Conservation (phyloP, 2,329 filamentous ascomycete genomes). For the Calonectria multiphialidica region DNA sequence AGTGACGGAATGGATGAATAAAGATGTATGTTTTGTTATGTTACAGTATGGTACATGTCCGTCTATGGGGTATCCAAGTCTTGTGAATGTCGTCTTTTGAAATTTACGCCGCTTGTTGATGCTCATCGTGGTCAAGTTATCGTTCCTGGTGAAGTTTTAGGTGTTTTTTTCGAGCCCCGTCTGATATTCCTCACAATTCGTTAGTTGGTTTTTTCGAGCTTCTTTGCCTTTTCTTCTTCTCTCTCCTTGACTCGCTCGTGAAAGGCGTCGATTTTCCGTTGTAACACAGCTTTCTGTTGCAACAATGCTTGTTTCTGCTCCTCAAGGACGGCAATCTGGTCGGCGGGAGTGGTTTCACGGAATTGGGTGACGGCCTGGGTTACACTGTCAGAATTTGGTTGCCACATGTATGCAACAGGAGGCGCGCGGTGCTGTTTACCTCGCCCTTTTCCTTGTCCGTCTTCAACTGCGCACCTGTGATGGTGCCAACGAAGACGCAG, state of each 20-base stretch:
- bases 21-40: conserved; percentile 23
- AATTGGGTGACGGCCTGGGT: conserved; percentile 52
- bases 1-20: conserved; percentile 31
- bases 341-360: conserved; percentile 52
- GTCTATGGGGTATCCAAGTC: conserved; percentile 32
- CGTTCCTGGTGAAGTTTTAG: neutral
- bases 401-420: neutral
- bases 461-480: conserved; percentile 64
- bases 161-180: neutral
- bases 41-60: conserved; percentile 29
- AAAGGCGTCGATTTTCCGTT: conserved; percentile 57
- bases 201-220: conserved; percentile 24
- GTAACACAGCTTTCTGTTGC: conserved; percentile 52
- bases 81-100: conserved; percentile 1
- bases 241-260: conserved; percentile 54
- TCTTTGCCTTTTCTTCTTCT: conserved; percentile 44
- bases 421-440: conserved; percentile 43
- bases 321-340: conserved; percentile 60
- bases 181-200: neutral
- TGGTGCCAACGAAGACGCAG: conserved; percentile 59
- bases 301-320: conserved; percentile 55
- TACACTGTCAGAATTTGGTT: neutral
- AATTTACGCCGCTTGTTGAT: neutral
- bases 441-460: conserved; percentile 60
- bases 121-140: neutral